Evolutionary conservation across 2,329 filamentous ascomycete genomes (phyloP), one percentile per base, ranked within the genome.

Genomic region (Amauroascus verrucosus): DNA sequence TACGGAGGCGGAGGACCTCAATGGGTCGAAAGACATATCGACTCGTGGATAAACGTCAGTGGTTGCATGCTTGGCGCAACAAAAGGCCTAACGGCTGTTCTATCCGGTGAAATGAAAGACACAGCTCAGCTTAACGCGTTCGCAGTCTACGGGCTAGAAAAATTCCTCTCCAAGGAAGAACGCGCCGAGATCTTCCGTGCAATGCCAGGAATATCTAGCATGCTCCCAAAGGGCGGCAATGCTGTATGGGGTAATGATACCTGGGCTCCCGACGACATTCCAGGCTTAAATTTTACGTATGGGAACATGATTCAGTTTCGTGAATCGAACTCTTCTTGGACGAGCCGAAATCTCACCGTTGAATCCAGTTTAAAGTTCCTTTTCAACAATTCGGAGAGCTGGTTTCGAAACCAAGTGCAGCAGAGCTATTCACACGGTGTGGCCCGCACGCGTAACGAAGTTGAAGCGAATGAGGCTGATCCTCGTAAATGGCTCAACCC

Each of bases 101-200:
- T 98, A 1, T 96, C 90, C 0, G 93, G 93, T 28, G 93, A 98
- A 70, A 98, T 98, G 93, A 88, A 91, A 60, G 93, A 98, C 64
- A 98, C 93, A 0, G 93, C 91, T 0, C 93, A 97, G 68, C 80
- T 98, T 20, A 97, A 97, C 63, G 82, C 91, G 1, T 95, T 97
- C 67, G 93, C 93, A 7, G 91, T 98, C 1, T 97, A 97, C 63
- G 93, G 93, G 0, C 78, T 98, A 8, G 93, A 98, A 68, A 95
- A 93, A 65, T 98, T 98, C 67, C 75, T 98, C 45, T 90, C 84
- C 62, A 88, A 86, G 62, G 84, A 90, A 59, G 93, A 98, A 67
- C 81, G 93, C 50, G 89, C 87, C 0, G 89, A 97, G 64, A 84
- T 98, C 41, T 95, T 98, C 74, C 83, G 93, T 50, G 88, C 89